These are phyloP conservation scores for Gossypioides kirkii DNA, from an alignment of 345 rosid genomes.

Conservation along the genomic window DNA sequence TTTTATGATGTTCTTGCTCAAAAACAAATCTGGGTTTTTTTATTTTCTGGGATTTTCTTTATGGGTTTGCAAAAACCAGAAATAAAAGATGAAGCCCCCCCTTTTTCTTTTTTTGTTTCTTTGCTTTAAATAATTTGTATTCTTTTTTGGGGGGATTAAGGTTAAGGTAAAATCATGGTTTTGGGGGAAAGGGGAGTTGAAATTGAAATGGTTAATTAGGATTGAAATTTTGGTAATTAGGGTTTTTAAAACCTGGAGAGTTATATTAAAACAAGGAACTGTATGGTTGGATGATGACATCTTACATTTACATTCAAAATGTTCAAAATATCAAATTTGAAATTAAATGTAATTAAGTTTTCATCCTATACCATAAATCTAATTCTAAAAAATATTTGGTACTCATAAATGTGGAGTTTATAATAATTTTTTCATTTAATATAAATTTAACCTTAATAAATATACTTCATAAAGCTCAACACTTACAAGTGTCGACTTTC, in stretches of 20 bases:
- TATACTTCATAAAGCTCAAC: too few species aligned
- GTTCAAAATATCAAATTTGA: too few species aligned
- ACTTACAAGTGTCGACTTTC: too few species aligned
- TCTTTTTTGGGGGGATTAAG: neutral
- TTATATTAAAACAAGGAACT: neutral
- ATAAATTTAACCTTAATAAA: too few species aligned
- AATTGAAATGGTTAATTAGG: neutral
- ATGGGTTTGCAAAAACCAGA: conserved; percentile 13
- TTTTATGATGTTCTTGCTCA: neutral
- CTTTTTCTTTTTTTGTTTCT: neutral
- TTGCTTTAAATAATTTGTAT: neutral
- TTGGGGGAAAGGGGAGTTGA: neutral
- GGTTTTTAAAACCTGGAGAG: conserved; percentile 26
- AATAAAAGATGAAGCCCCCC: neutral
- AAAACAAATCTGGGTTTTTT: neutral
- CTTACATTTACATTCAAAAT: neutral
- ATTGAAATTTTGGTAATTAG: conserved; percentile 23
- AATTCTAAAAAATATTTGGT: too few species aligned
- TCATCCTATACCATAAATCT: too few species aligned
- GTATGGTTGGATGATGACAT: neutral
- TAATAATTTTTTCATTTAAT: too few species aligned
- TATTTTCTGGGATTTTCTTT: neutral
- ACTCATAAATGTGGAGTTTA: too few species aligned
- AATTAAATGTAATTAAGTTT: too few species aligned
- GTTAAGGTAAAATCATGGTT: conserved; percentile 17